phyloP scores from a whole-genome alignment of 106 monocot genomes.

The Alisma plantagoaquatica region DNA sequence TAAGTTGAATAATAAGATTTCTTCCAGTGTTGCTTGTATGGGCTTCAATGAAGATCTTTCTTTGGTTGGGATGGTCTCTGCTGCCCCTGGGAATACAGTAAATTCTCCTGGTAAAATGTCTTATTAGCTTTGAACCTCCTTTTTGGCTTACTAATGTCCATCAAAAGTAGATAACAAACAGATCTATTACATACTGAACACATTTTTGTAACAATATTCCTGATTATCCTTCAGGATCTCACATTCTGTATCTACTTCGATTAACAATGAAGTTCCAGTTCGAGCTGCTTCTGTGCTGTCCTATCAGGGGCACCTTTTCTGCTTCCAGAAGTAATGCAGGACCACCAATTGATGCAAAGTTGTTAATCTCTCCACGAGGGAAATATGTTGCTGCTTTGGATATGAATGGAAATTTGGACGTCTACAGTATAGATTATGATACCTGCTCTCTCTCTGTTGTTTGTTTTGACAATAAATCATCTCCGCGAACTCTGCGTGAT shows the following conservation, averaged over 20 bases:
- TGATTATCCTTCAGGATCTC: slow-evolving; percentile 39
- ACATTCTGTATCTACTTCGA: slow-evolving; percentile 40
- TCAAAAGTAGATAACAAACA: too few species aligned
- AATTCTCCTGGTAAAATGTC: slow-evolving; percentile 9
- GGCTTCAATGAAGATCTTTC: slow-evolving; percentile 58
- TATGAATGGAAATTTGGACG: slow-evolving; percentile 41
- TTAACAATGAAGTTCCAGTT: slow-evolving; percentile 29
- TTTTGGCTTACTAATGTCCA: neutral
- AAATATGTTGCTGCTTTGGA: slow-evolving; percentile 55
- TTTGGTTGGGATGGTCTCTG: slow-evolving; percentile 42
- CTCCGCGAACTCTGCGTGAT: neutral
- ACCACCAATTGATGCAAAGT: slow-evolving; percentile 34
- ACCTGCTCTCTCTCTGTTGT: slow-evolving; percentile 34
- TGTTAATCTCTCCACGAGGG: slow-evolving; percentile 60
- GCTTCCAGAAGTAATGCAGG: slow-evolving; percentile 24
- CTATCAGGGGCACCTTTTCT: slow-evolving; percentile 57
- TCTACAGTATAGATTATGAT: slow-evolving; percentile 40
- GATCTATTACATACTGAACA: neutral
- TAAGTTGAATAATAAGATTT: slow-evolving; percentile 14
- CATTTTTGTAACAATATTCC: neutral
- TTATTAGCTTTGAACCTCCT: neutral
- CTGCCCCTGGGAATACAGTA: slow-evolving; percentile 21
- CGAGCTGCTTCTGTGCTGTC: slow-evolving; percentile 24
- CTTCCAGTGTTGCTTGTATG: slow-evolving; percentile 40
- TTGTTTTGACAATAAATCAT: slow-evolving; percentile 19